Evolutionary conservation across 352 stramenopile species (phyloP), one percentile per base, ranked within the genome.

Genomic region (Phytophthora colocasiae): DNA sequence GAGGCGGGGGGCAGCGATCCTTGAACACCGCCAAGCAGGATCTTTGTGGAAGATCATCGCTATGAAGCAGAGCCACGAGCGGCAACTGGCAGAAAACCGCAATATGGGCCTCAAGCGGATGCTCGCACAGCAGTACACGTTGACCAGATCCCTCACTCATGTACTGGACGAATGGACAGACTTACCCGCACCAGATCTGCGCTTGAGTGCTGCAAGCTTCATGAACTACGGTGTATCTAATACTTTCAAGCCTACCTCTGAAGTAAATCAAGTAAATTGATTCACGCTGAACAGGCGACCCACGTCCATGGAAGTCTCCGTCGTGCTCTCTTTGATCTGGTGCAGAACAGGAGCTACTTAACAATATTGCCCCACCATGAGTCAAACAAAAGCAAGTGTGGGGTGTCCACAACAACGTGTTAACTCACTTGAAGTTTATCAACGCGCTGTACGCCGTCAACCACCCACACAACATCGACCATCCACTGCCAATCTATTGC

Each of bases 401-500:
- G n/a, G n/a, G n/a, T n/a, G n/a, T n/a, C n/a, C n/a, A n/a, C 7
- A 34, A 34, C 29, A 34, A 34, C 10, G 29, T 10, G 29, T 1
- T 22, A 22, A 1, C n/a, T n/a, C n/a, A n/a, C n/a, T 45, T 45
- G 39, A 45, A 45, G 39, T 45, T 40, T n/a, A 40, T 40, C 34
- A n/a, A 40, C 15, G 39, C 39, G n/a, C 15, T 45, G 14, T 24
- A 22, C 39, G 19, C 14, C 39, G 34, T n/a, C 10, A n/a, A 14
- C 34, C 14, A n/a, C 29, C 15, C 15, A 3, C 3, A 51, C n/a
- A 39, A 40, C 22, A 22, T 22, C 22, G 22, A 22, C 22, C 19
- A 19, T 27, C 17, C 2, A 22, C 50, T 47, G 34, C 31, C 29
- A 34, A 38, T 50, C 44, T 66, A 93, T 51, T 94, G 78, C 32